Conservation (phyloP, 176 grass and related monocot genomes). For the Lolium multiflorum region DNA sequence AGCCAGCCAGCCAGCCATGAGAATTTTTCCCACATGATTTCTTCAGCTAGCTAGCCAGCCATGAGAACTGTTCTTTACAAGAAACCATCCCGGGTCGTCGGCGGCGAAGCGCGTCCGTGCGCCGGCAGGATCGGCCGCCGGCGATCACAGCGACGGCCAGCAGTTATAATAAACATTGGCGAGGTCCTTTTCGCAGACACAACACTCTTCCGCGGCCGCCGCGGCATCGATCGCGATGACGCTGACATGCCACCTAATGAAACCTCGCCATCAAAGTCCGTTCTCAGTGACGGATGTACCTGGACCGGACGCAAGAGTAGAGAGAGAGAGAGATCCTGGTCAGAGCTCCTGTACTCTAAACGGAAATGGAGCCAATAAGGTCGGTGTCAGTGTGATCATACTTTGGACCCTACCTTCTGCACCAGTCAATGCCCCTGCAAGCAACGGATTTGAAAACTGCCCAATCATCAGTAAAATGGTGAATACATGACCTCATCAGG, state of each 20-base stretch:
- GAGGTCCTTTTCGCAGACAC: background rate
- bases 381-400: conserved; percentile 34
- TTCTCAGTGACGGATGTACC: background rate
- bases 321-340: conserved; percentile 16
- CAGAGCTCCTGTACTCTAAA: background rate
- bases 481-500: background rate
- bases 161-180: conserved; percentile 1
- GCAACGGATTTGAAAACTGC: background rate
- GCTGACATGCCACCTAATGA: conserved; percentile 30
- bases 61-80: conserved; percentile 4
- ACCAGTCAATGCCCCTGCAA: background rate
- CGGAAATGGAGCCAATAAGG: background rate
- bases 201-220: background rate
- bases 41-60: background rate
- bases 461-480: background rate
- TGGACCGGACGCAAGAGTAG: background rate
- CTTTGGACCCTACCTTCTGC: background rate
- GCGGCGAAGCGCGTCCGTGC: conserved; percentile 34
- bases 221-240: conserved; percentile 26
- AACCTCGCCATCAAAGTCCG: background rate
- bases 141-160: conserved; percentile 40
- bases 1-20: background rate
- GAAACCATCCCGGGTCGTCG: conserved; percentile 33
- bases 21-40: background rate
- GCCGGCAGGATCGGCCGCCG: conserved; percentile 41